Evolutionary conservation across 2,329 filamentous ascomycete genomes (phyloP).

Genomic region (Scedosporium apiospermum): DNA sequence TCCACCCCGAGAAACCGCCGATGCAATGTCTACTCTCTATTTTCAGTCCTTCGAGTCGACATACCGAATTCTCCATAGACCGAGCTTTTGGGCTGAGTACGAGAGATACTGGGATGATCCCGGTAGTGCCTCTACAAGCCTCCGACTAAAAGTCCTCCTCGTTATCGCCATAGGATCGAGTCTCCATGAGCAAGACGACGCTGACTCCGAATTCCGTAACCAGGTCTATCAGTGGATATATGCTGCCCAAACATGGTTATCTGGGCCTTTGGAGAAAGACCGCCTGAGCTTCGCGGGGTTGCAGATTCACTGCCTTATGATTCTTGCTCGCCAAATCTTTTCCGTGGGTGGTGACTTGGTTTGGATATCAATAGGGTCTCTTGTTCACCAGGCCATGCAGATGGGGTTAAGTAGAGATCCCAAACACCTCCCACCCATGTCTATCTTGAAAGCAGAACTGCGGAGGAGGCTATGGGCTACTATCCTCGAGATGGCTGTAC

Average conservation of each 20-base stretch:
- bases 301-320: constrained; percentile 28
- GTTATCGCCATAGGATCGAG: constrained; percentile 30
- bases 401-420: constrained; percentile 36
- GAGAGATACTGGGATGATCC: constrained; percentile 32
- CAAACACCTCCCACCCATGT: constrained; percentile 23
- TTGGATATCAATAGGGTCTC: constrained; percentile 30
- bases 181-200: constrained; percentile 16
- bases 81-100: constrained; percentile 42
- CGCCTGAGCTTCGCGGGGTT: constrained; percentile 21
- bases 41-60: constrained; percentile 38
- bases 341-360: constrained; percentile 29
- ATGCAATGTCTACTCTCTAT: constrained; percentile 34
- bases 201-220: constrained; percentile 15
- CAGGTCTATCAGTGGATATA: constrained; percentile 28
- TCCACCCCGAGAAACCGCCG: constrained; percentile 22
- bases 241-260: constrained; percentile 30
- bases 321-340: constrained; percentile 30
- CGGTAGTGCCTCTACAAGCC: constrained; percentile 11
- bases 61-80: constrained; percentile 42
- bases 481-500: constrained; percentile 28
- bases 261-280: constrained; percentile 26
- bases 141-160: constrained; percentile 27
- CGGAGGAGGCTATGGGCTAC: constrained; percentile 33
- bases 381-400: constrained; percentile 32
- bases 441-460: constrained; percentile 25